These are phyloP conservation scores for Phanerochaete carnosa DNA, from an alignment of 768 basidiomycete species.

Conservation along the genomic window DNA sequence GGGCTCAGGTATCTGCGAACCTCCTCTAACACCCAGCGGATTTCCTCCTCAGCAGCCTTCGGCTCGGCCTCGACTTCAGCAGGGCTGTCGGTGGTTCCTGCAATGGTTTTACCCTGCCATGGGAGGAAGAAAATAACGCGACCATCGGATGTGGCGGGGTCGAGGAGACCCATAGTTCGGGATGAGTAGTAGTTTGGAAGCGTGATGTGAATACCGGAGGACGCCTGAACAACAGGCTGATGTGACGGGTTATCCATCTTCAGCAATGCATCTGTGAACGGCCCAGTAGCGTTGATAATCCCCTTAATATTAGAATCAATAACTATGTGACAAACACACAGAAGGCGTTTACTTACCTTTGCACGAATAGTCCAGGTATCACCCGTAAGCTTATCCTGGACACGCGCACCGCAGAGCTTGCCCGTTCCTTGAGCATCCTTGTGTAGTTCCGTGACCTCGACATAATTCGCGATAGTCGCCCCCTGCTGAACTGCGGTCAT, in stretches of 20 bases:
- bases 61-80: slow-evolving; percentile 72
- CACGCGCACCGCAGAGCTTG: slow-evolving; percentile 67
- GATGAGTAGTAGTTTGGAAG: slow-evolving; percentile 97
- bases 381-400: slow-evolving; percentile 82
- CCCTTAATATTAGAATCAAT: slow-evolving; percentile 44
- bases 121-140: slow-evolving; percentile 99
- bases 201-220: slow-evolving; percentile 93
- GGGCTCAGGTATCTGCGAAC: slow-evolving; percentile 84
- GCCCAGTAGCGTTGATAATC: slow-evolving; percentile 95
- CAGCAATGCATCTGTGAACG: slow-evolving; percentile 85
- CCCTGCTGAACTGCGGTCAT: slow-evolving; percentile 94
- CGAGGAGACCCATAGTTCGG: slow-evolving; percentile 90
- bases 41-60: slow-evolving; percentile 86
- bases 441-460: slow-evolving; percentile 75
- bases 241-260: slow-evolving; percentile 74
- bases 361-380: slow-evolving; percentile 79
- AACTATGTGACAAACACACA: not conserved
- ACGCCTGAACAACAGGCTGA: slow-evolving; percentile 87
- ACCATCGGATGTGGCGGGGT: slow-evolving; percentile 93
- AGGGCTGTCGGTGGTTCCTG: slow-evolving; percentile 92
- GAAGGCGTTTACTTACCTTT: slow-evolving; percentile 44
- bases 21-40: slow-evolving; percentile 95
- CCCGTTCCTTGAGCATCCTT: slow-evolving; percentile 52
- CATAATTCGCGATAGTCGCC: slow-evolving; percentile 85
- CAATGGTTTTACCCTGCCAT: slow-evolving; percentile 97